Evolutionary conservation across 306 rosid genomes (phyloP).

Genomic region (Carpinus fangiana): DNA sequence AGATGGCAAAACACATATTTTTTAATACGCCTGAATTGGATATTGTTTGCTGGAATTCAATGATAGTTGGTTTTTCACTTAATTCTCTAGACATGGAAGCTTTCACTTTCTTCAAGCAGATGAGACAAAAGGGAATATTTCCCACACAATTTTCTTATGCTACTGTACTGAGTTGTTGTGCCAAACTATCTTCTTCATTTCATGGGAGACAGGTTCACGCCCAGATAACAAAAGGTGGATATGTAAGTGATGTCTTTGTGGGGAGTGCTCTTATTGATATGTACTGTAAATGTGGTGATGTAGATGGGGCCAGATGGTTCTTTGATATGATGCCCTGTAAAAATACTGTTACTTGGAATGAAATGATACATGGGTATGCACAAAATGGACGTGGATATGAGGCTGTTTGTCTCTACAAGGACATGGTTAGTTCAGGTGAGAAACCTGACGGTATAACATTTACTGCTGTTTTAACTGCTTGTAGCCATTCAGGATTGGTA

Average conservation of each 20-base stretch:
- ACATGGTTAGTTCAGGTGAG: conserved; percentile 57
- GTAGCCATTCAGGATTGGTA: conserved; percentile 79
- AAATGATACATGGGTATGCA: conserved; percentile 85
- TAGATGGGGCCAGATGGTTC: conserved; percentile 44
- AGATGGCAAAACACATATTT: conserved; percentile 52
- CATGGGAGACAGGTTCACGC: conserved; percentile 70
- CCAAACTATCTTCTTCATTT: conserved; percentile 63
- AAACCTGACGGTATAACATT: conserved; percentile 66
- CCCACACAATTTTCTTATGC: conserved; percentile 73
- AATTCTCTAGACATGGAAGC: conserved; percentile 67
- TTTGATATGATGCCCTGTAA: conserved; percentile 53
- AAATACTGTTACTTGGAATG: conserved; percentile 74
- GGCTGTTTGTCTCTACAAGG: conserved; percentile 60
- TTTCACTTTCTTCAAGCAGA: conserved; percentile 52
- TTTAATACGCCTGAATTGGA: conserved; percentile 47
- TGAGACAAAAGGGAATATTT: conserved; percentile 44
- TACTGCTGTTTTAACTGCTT: conserved; percentile 66
- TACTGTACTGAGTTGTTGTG: conserved; percentile 58
- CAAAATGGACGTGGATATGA: conserved; percentile 67
- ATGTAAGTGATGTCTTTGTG: conserved; percentile 51
- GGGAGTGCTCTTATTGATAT: conserved; percentile 73
- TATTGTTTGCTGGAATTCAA: conserved; percentile 82
- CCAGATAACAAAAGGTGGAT: conserved; percentile 65
- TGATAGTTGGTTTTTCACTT: conserved; percentile 63
- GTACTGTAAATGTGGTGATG: conserved; percentile 77